phyloP scores from a whole-genome alignment of 2,329 filamentous ascomycete genomes.

The Coleophoma eucalyptorum region DNA sequence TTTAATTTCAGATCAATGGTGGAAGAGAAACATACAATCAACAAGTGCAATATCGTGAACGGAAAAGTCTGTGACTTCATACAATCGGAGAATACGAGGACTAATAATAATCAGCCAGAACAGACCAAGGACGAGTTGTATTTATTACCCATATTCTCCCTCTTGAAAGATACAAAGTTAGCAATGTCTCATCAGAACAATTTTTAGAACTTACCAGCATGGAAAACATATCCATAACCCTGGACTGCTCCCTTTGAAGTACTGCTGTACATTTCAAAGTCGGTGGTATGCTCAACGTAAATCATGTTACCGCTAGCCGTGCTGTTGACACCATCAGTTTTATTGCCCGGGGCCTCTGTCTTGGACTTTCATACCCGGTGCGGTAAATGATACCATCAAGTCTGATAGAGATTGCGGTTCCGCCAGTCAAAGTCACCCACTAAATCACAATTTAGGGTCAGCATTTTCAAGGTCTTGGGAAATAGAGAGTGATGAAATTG shows the following conservation, averaged over 20 bases:
- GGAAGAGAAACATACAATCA: conserved; percentile 10
- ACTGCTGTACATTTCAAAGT: conserved; percentile 51
- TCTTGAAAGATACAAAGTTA: conserved; percentile 8
- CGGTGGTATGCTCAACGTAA: conserved; percentile 41
- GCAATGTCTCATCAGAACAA: not conserved
- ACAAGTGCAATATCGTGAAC: conserved; percentile 20
- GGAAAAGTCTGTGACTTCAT: conserved; percentile 15
- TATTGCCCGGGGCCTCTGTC: not conserved
- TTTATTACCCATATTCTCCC: conserved; percentile 23
- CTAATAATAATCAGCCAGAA: not conserved
- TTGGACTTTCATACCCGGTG: not conserved
- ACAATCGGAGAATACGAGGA: conserved; percentile 14
- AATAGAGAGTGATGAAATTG: too few species aligned
- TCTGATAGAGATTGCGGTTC: conserved; percentile 43
- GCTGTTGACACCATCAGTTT: conserved; percentile 12
- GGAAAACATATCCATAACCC: conserved; percentile 46
- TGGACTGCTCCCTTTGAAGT: conserved; percentile 48
- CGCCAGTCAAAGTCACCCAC: conserved; percentile 44
- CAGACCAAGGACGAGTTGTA: not conserved
- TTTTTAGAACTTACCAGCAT: conserved; percentile 21
- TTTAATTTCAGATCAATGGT: not conserved
- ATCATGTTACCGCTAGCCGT: conserved; percentile 49
- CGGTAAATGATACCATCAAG: conserved; percentile 41
- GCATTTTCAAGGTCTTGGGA: too few species aligned
- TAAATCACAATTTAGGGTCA: not conserved